A percentile compares a stretch with the other conserved stretches of the same genome.
These are phyloP conservation scores for Schizothecium vesticola DNA, from an alignment of 495 filamentous ascomycete genomes.

Conservation along the genomic window DNA sequence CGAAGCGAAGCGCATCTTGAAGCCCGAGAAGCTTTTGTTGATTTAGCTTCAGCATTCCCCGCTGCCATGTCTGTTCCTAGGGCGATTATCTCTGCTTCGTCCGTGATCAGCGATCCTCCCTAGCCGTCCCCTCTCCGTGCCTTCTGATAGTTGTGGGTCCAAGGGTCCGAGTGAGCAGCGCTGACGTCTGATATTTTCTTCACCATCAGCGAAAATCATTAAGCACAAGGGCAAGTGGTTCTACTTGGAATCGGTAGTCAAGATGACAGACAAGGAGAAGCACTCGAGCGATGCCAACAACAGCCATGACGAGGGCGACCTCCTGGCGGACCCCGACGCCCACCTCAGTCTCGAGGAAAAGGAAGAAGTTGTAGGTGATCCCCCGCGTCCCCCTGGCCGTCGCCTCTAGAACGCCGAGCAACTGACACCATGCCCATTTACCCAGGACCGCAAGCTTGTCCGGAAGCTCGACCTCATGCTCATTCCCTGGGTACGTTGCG, in stretches of 20 bases:
- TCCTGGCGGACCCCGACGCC: conserved; percentile 56
- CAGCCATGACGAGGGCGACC: conserved; percentile 26
- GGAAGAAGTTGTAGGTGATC: conserved; percentile 54
- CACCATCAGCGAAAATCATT: conserved; percentile 1
- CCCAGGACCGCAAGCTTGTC: conserved; percentile 62
- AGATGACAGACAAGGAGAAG: conserved; percentile 28
- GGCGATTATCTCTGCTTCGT: not conserved
- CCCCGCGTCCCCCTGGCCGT: not conserved
- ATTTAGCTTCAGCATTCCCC: not conserved
- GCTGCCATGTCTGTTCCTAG: not conserved
- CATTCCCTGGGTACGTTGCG: conserved; percentile 59
- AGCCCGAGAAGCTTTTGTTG: not conserved
- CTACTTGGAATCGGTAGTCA: conserved; percentile 16
- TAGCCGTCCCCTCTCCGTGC: not conserved
- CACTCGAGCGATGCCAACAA: conserved; percentile 26
- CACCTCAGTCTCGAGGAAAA: conserved; percentile 62
- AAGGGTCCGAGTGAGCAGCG: not conserved
- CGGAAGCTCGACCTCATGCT: conserved; percentile 66
- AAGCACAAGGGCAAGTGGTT: conserved; percentile 3
- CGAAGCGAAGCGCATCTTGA: not conserved
- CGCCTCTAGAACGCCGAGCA: not conserved
- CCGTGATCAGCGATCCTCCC: not conserved
- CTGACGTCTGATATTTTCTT: not conserved
- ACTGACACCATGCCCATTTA: not conserved
- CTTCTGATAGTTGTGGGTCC: not conserved